Conservation (phyloP, 129 eudicot genomes). For the Flaveria linearis region DNA sequence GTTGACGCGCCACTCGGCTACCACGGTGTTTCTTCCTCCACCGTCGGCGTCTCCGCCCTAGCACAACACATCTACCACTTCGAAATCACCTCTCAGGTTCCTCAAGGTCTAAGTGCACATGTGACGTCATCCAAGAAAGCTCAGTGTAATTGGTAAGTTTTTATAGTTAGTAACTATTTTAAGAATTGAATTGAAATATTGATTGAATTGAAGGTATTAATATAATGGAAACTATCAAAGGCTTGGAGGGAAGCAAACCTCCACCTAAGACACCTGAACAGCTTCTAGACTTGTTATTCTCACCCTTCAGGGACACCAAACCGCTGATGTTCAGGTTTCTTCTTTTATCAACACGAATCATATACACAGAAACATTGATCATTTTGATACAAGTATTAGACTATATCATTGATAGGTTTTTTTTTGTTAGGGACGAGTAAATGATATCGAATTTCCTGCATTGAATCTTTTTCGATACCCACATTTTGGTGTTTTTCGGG, state of each 20-base stretch:
- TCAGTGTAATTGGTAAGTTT: constrained; percentile 70
- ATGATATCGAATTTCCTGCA: too few relatives aligned
- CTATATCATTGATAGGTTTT: too few relatives aligned
- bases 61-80: constrained; percentile 79
- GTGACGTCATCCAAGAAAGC: constrained; percentile 83
- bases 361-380: background rate
- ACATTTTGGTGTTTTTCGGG: too few relatives aligned
- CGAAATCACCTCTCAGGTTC: constrained; percentile 86
- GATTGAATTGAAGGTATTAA: constrained; percentile 54
- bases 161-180: background rate
- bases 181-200: constrained; percentile 29
- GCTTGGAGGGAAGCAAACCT: constrained; percentile 88
- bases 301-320: constrained; percentile 57
- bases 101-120: constrained; percentile 69
- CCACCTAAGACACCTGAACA: constrained; percentile 81
- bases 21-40: constrained; percentile 62
- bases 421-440: too few relatives aligned
- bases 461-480: too few relatives aligned
- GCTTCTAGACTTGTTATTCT: constrained; percentile 65
- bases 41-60: constrained; percentile 65
- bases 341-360: background rate
- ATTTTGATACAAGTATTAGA: background rate
- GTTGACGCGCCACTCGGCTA: constrained; percentile 47
- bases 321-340: constrained; percentile 69
- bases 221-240: constrained; percentile 55